Evolutionary conservation across 2,329 filamentous ascomycete genomes (phyloP), one percentile per base, ranked within the genome.

Genomic region (Tolypocladium cylindrosporum): DNA sequence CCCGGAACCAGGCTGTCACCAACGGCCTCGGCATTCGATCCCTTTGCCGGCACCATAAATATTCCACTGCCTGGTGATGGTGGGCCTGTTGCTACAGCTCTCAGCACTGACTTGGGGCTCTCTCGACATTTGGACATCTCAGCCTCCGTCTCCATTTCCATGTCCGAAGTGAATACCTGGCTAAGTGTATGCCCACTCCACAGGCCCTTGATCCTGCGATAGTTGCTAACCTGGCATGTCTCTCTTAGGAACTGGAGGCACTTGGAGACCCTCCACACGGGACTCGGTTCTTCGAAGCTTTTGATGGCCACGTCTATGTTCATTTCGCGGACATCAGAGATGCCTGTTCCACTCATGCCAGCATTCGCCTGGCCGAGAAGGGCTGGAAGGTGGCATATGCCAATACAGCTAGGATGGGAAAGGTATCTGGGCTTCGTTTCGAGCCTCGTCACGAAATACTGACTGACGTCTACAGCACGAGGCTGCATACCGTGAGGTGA

Each of bases 321-420:
- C 78, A 77, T 5, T 86, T 88, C 63, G 72, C 76, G 8, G 85
- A 88, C 63, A 79, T 86, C 55, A 77, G 82, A 55, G 84, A 87
- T 67, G 77, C 85, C 8, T 79, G 75, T 56, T 74, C 75, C 39
- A 76, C 80, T 9, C 73, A 77, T 58, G 71, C 77, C 14, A 79
- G 78, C 55, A 67, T 81, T 36, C 71, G 74, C 1, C 63, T 77
- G 21, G 68, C 73, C 40, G 72, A 73, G 52, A 70, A 74, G 13
- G 71, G 73, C 40, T 86, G 82, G 81, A 66, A 68, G 53, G 60
- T 67, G 1, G 59, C 60, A 4, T 74, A 70, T 31, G 27, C 43
- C 4, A 7, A 55, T n/a, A 43, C 42, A n/a, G 7, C 24, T 4
- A 51, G 34, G 19, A 8, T 41, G 14, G 11, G 27, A 34, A 51